These are phyloP conservation scores for Phtheirospermum japonicum DNA, from an alignment of 257 asterid genomes.

Conservation along the genomic window DNA sequence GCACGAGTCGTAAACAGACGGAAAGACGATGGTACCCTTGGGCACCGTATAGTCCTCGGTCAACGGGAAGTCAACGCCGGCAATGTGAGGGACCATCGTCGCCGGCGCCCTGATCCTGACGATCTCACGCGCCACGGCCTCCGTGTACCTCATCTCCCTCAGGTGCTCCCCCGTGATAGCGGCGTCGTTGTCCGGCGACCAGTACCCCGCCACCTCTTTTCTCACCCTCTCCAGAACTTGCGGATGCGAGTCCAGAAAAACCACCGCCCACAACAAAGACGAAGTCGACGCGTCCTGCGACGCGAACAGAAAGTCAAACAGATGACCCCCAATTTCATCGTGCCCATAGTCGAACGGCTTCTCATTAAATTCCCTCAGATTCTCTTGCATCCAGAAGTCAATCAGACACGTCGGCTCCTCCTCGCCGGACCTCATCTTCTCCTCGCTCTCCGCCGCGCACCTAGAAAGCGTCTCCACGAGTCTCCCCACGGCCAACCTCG, in stretches of 20 bases:
- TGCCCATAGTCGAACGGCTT: constrained; percentile 31
- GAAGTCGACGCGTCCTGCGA: constrained; percentile 93
- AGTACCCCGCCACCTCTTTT: constrained; percentile 46
- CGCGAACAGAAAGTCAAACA: constrained; percentile 87
- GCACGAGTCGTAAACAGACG: constrained; percentile 84
- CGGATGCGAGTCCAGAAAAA: constrained; percentile 62
- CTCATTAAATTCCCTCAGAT: constrained; percentile 37
- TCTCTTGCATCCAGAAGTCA: constrained; percentile 84
- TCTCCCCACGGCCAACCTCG: constrained; percentile 62
- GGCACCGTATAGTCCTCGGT: constrained; percentile 64
- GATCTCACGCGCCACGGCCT: constrained; percentile 93
- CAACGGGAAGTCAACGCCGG: constrained; percentile 65
- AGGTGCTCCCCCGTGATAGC: constrained; percentile 53
- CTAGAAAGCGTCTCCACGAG: constrained; percentile 53
- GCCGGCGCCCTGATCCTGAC: constrained; percentile 86
- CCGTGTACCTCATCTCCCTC: constrained; percentile 78
- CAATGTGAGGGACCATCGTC: constrained; percentile 89
- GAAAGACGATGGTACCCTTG: constrained; percentile 81
- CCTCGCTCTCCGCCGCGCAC: constrained; percentile 64
- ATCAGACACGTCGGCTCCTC: constrained; percentile 78
- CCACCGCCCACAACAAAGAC: constrained; percentile 76
- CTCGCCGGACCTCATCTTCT: constrained; percentile 47
- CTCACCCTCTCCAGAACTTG: constrained; percentile 51
- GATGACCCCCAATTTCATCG: constrained; percentile 62
- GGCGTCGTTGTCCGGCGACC: constrained; percentile 53